A percentile compares a stretch with the other conserved stretches of the same genome.
phyloP scores from a whole-genome alignment of 78 protist species.

The Cavenderia fasciculata region DNA sequence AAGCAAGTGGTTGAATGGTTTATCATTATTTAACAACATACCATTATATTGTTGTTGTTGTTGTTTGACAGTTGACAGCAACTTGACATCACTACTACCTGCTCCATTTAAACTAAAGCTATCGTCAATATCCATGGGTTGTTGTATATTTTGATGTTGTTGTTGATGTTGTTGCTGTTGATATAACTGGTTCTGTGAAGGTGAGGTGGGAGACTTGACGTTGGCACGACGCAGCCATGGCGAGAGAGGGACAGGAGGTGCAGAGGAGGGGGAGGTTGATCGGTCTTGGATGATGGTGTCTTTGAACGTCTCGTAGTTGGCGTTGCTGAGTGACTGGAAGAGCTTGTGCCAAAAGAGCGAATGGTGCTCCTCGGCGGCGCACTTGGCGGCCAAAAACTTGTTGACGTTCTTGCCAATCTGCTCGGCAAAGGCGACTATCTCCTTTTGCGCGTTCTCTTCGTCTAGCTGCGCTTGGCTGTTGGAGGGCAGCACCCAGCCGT shows the following conservation, averaged over 20 bases:
- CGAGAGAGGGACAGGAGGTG: slow-evolving; percentile 55
- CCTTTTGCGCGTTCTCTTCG: slow-evolving; percentile 21
- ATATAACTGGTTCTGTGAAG: background rate
- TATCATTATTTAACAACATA: background rate
- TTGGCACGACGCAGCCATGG: slow-evolving; percentile 48
- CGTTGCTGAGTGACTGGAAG: slow-evolving; percentile 7
- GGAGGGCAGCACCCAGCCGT: slow-evolving; percentile 12
- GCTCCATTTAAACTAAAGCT: background rate
- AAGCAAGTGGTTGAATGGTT: too few relatives aligned
- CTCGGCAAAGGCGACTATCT: slow-evolving; percentile 15
- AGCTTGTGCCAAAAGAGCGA: slow-evolving; percentile 37
- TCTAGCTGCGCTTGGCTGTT: background rate
- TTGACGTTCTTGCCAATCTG: slow-evolving; percentile 17
- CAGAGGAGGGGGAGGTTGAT: slow-evolving; percentile 18
- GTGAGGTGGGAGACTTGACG: background rate
- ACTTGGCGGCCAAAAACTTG: slow-evolving; percentile 2
- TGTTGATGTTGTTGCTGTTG: background rate
- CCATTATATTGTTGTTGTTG: background rate
- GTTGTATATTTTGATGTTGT: background rate
- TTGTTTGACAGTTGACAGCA: too few relatives aligned
- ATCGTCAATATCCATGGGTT: slow-evolving; percentile 2
- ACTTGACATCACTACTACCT: background rate
- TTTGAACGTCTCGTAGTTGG: slow-evolving; percentile 22
- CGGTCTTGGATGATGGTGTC: slow-evolving; percentile 22
- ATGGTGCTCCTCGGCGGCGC: background rate